These are phyloP conservation scores for Ceratobasidium sp. DNA, from an alignment of 1,284 basidiomycete species.

Conservation along the genomic window DNA sequence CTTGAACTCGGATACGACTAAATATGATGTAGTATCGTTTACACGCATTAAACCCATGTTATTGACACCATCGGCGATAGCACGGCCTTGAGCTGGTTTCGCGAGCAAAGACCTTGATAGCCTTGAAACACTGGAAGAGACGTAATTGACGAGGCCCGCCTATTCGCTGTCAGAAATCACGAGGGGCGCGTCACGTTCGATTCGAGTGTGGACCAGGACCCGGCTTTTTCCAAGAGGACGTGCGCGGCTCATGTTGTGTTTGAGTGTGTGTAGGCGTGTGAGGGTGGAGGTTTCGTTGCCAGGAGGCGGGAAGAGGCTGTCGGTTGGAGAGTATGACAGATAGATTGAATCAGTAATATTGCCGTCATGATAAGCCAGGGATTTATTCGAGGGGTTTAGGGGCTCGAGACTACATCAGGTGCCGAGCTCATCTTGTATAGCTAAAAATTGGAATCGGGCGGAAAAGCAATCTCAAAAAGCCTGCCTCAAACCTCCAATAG, in stretches of 20 bases:
- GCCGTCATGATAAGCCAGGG: slow-evolving; percentile 46
- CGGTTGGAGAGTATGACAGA: slow-evolving; percentile 67
- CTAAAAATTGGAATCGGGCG: background rate
- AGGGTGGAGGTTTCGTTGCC: slow-evolving; percentile 70
- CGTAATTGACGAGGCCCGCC: slow-evolving; percentile 86
- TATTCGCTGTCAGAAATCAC: slow-evolving; percentile 77
- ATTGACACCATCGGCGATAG: slow-evolving; percentile 85
- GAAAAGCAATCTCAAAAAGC: background rate
- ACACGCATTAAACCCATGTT: slow-evolving; percentile 78
- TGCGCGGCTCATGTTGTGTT: slow-evolving; percentile 90
- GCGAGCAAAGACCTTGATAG: slow-evolving; percentile 84
- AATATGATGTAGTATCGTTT: slow-evolving; percentile 87
- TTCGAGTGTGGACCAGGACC: slow-evolving; percentile 94
- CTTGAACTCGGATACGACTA: slow-evolving; percentile 90
- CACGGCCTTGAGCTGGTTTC: slow-evolving; percentile 92
- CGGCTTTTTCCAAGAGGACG: slow-evolving; percentile 88
- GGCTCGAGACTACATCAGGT: slow-evolving; percentile 15
- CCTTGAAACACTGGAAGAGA: slow-evolving; percentile 92
- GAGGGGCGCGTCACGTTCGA: slow-evolving; percentile 84
- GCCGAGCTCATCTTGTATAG: slow-evolving; percentile 4
- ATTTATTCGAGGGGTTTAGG: background rate
- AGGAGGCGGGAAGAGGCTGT: slow-evolving; percentile 57
- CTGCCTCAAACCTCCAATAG: too few relatives aligned
- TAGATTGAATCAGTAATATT: slow-evolving; percentile 65
- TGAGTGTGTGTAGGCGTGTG: slow-evolving; percentile 78